Evolutionary conservation across 176 grass and related monocot species (phyloP).

Genomic region (Avena sativa): DNA sequence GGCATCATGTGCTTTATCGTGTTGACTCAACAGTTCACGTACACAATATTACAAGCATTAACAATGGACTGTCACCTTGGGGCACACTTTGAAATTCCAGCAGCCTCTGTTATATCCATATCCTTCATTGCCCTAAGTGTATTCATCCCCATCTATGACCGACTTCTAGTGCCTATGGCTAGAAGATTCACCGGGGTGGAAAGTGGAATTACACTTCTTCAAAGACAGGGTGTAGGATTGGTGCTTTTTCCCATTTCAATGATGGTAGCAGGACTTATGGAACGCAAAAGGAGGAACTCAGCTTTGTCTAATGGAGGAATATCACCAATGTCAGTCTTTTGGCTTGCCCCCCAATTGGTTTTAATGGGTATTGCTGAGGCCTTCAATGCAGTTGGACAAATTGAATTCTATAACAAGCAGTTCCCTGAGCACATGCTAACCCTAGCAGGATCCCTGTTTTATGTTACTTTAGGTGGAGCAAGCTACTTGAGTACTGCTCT

Average conservation of each 20-base stretch:
- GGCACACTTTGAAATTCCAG: constrained; percentile 61
- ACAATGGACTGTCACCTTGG: constrained; percentile 71
- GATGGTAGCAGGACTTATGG: constrained; percentile 73
- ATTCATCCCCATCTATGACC: constrained; percentile 73
- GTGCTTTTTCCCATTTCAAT: constrained; percentile 59
- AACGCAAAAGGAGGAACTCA: constrained; percentile 63
- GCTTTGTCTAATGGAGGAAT: constrained; percentile 64
- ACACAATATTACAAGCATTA: constrained; percentile 60
- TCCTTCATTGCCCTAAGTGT: constrained; percentile 54
- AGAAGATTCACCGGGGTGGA: constrained; percentile 61
- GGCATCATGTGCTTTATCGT: constrained; percentile 64
- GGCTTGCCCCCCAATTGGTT: constrained; percentile 75
- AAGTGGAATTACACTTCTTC: constrained; percentile 76
- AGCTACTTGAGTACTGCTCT: constrained; percentile 72
- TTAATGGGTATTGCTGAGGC: constrained; percentile 74
- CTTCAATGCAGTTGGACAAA: constrained; percentile 75
- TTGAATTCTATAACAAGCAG: constrained; percentile 87
- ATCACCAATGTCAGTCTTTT: constrained; percentile 64
- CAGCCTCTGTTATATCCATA: constrained; percentile 56
- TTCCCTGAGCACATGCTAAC: constrained; percentile 85
- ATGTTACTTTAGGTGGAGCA: constrained; percentile 47
- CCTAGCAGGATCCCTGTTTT: constrained; percentile 68
- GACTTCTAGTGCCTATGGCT: constrained; percentile 59
- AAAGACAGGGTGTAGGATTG: constrained; percentile 73
- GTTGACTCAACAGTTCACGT: constrained; percentile 70